These are phyloP conservation scores for Silene latifolia DNA, from an alignment of 148 eudicot genomes.

Conservation along the genomic window DNA sequence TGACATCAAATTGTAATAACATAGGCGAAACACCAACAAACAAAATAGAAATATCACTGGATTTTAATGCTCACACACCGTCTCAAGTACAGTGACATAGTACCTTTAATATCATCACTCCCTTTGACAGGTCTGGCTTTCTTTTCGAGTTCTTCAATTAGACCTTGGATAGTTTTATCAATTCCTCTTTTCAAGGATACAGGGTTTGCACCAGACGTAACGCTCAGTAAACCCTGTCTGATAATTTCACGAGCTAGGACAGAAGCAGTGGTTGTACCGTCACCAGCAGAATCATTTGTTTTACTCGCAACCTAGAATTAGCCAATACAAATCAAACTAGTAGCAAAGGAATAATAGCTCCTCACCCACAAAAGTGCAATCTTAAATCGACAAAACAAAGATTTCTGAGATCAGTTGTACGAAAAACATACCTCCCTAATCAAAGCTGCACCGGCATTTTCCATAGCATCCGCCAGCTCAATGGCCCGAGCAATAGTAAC, in stretches of 20 bases:
- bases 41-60: too few species aligned
- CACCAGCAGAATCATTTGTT: constrained; percentile 98
- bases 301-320: constrained; percentile 77
- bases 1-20: not conserved
- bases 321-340: not conserved
- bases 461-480: constrained; percentile 94
- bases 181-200: constrained; percentile 92
- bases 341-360: too few species aligned
- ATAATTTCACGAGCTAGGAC: constrained; percentile 94
- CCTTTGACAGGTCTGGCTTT: constrained; percentile 90
- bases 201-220: constrained; percentile 96
- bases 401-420: not conserved
- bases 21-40: too few species aligned
- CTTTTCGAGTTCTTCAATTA: constrained; percentile 78
- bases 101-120: constrained; percentile 90
- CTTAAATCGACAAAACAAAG: not conserved
- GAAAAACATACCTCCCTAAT: constrained; percentile 66
- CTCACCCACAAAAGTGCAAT: too few species aligned
- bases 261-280: constrained; percentile 95
- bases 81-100: not conserved
- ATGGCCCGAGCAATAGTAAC: constrained; percentile 97
- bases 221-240: constrained; percentile 72
- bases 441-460: constrained; percentile 95
- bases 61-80: not conserved
- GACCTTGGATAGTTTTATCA: constrained; percentile 81